A percentile compares a stretch with the other conserved stretches of the same genome.
These are phyloP conservation scores for Colletotrichum viniferum DNA, from an alignment of 2,329 filamentous ascomycete genomes.

Conservation along the genomic window DNA sequence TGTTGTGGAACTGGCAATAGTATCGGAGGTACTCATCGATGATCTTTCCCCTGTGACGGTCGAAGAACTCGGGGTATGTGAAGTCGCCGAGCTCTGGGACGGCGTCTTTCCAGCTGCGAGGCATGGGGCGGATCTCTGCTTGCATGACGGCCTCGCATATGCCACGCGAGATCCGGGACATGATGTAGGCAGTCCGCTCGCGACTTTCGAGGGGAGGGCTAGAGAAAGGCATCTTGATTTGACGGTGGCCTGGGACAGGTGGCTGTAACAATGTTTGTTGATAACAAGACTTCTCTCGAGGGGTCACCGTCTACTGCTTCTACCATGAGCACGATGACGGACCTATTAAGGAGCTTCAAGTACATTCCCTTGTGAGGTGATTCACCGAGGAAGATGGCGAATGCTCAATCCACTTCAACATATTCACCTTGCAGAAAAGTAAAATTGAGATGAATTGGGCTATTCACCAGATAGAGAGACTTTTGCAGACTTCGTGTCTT, in stretches of 20 bases:
- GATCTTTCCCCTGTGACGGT: neutral
- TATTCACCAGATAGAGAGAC: neutral
- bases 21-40: neutral
- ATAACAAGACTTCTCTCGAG: neutral
- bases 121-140: neutral
- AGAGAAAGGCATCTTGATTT: neutral
- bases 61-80: neutral
- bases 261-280: fast-evolving
- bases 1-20: neutral
- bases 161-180: neutral
- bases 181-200: neutral
- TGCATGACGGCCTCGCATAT: neutral
- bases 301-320: fast-evolving
- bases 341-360: neutral
- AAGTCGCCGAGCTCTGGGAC: neutral
- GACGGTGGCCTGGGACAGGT: neutral
- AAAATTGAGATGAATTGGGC: neutral
- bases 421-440: neutral
- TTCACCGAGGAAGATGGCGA: neutral
- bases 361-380: neutral
- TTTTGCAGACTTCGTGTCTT: too few species aligned
- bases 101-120: neutral
- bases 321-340: neutral
- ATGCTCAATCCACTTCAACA: fast-evolving
- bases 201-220: neutral